Evolutionary conservation across 2,329 filamentous ascomycete genomes (phyloP).

Genomic region (Botryotinia globosa): DNA sequence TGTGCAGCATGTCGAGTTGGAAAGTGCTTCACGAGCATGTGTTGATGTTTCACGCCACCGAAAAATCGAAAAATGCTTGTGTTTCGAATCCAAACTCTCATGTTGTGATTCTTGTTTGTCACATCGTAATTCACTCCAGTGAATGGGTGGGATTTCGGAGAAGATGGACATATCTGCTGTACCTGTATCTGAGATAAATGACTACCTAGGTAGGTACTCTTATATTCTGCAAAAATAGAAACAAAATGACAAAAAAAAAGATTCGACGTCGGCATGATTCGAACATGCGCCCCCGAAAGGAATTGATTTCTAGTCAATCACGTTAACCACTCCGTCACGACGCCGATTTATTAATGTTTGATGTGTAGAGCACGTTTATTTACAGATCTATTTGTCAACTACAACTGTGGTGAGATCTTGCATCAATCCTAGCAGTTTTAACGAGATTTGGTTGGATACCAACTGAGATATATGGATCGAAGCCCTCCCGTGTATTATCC

Average conservation of each 20-base stretch:
- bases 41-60: background rate
- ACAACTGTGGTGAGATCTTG: background rate
- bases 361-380: accelerated
- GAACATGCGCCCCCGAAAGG: constrained; percentile 9
- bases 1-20: background rate
- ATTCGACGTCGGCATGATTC: constrained; percentile 4
- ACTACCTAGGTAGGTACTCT: no score
- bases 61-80: background rate
- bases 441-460: constrained; percentile 6
- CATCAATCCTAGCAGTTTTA: background rate
- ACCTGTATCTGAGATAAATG: background rate
- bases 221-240: background rate
- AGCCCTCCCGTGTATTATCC: background rate
- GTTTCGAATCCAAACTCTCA: background rate
- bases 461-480: background rate
- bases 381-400: accelerated
- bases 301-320: constrained; percentile 11
- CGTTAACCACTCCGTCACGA: constrained; percentile 12
- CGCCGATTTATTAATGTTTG: background rate
- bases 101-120: background rate
- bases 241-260: background rate
- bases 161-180: no score
- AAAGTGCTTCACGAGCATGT: background rate
- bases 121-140: background rate
- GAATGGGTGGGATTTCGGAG: background rate